These are phyloP conservation scores for Phytopythium helicoides DNA, from an alignment of 352 stramenopile genomes.

Conservation along the genomic window DNA sequence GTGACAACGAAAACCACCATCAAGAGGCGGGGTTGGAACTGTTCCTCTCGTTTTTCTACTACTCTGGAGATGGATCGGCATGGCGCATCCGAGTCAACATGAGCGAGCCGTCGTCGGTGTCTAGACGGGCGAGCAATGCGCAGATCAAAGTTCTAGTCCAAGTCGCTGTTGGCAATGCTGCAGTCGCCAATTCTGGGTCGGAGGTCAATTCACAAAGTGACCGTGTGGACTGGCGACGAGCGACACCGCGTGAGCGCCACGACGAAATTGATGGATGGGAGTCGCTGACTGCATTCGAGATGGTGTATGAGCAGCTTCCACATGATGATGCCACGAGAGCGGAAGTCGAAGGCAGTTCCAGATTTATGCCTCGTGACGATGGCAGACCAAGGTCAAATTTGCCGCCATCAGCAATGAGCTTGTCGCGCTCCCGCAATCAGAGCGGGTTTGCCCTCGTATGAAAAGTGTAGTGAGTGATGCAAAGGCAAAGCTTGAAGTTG, in stretches of 20 bases:
- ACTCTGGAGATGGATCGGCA: neutral
- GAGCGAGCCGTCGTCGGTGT: neutral
- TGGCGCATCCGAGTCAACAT: conserved; percentile 2
- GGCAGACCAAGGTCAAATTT: neutral
- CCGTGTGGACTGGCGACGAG: neutral
- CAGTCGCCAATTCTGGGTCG: too few relatives aligned
- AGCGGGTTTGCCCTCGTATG: neutral
- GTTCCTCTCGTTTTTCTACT: conserved; percentile 7
- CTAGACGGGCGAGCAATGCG: neutral
- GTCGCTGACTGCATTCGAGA: neutral
- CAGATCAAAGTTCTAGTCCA: conserved; percentile 2
- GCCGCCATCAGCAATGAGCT: neutral
- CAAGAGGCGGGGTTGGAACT: neutral
- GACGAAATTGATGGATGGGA: neutral
- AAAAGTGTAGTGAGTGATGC: neutral
- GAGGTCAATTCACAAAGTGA: neutral
- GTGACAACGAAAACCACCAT: too few relatives aligned
- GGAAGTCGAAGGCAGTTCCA: neutral
- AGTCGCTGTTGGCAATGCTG: neutral
- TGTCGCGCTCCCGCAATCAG: neutral
- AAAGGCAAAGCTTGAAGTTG: neutral
- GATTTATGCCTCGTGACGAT: too few relatives aligned
- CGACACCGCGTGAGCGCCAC: neutral
- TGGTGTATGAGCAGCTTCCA: conserved; percentile 1
- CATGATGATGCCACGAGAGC: neutral